Evolutionary conservation across 345 rosid species (phyloP).

Genomic region (Hypericum perforatum): DNA sequence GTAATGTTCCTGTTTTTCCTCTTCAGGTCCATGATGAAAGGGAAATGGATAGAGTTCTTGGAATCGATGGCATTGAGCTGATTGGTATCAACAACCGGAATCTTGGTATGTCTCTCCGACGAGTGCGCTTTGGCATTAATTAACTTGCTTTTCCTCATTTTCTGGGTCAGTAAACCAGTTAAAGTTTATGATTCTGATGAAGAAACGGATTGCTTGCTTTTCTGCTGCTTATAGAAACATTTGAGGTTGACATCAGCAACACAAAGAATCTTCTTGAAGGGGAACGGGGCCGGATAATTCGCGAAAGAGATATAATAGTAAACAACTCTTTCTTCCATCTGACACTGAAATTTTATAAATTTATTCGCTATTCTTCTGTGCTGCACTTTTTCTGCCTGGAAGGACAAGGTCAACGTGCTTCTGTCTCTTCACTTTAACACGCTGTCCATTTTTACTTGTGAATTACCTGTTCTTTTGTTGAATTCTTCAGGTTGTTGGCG

Average conservation of each 20-base stretch:
- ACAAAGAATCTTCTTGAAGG: conserved; percentile 86
- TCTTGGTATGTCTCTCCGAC: conserved; percentile 46
- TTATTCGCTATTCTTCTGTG: background rate
- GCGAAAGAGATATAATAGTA: conserved; percentile 69
- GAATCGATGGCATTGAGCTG: conserved; percentile 77
- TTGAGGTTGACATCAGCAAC: conserved; percentile 76
- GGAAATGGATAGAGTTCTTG: conserved; percentile 95
- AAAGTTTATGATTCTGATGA: too few species aligned
- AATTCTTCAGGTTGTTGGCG: conserved; percentile 68
- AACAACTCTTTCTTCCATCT: conserved; percentile 17
- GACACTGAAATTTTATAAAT: background rate
- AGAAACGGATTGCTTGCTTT: too few species aligned
- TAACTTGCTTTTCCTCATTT: background rate
- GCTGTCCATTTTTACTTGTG: background rate
- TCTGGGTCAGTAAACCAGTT: background rate
- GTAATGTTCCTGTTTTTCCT: background rate
- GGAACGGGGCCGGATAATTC: conserved; percentile 63
- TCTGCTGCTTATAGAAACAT: conserved; percentile 43
- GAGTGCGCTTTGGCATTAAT: conserved; percentile 7
- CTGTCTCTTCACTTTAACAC: too few species aligned
- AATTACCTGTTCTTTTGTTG: background rate
- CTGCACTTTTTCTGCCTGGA: too few species aligned
- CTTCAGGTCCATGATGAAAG: conserved; percentile 77
- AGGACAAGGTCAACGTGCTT: too few species aligned
- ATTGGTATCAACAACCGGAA: conserved; percentile 88